phyloP scores from a whole-genome alignment of 192 early-diverging fungal species.

The Paraglomus occultum region DNA sequence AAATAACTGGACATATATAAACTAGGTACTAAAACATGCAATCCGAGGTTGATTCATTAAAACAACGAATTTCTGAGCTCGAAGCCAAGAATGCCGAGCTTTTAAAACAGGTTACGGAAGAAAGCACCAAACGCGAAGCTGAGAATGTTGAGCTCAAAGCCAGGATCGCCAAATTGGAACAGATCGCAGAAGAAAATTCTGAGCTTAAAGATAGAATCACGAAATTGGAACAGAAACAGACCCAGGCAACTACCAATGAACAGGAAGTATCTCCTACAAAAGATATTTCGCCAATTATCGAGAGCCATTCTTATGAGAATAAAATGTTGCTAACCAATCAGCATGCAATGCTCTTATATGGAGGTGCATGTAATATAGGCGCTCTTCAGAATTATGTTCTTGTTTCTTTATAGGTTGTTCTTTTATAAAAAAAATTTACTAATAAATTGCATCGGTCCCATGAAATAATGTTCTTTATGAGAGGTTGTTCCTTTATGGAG shows the following conservation, averaged over 20 bases:
- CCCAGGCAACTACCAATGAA: not conserved
- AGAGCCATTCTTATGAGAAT: conserved; percentile 16
- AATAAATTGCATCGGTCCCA: no score
- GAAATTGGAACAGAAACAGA: conserved; percentile 14
- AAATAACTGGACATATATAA: conserved; percentile 21
- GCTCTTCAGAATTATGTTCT: no score
- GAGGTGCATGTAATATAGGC: no score
- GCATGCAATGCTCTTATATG: no score
- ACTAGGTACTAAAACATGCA: not conserved
- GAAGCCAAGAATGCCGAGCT: conserved; percentile 6
- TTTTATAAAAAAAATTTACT: no score
- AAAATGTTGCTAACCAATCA: no score
- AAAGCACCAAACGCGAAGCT: conserved; percentile 3
- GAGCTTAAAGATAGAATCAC: not conserved
- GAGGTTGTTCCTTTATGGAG: no score
- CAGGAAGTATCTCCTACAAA: not conserved
- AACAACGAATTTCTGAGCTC: conserved; percentile 9
- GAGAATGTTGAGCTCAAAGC: conserved; percentile 13
- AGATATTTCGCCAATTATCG: conserved; percentile 9
- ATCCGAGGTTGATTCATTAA: not conserved
- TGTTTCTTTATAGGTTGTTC: no score
- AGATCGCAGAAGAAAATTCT: not conserved
- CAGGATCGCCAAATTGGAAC: not conserved
- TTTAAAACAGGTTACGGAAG: conserved; percentile 8
- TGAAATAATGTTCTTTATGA: no score